A percentile compares a stretch with the other conserved stretches of the same genome.
These are phyloP conservation scores for Torrubiella hemipterigena DNA, from an alignment of 2,329 filamentous ascomycete genomes.

Conservation along the genomic window DNA sequence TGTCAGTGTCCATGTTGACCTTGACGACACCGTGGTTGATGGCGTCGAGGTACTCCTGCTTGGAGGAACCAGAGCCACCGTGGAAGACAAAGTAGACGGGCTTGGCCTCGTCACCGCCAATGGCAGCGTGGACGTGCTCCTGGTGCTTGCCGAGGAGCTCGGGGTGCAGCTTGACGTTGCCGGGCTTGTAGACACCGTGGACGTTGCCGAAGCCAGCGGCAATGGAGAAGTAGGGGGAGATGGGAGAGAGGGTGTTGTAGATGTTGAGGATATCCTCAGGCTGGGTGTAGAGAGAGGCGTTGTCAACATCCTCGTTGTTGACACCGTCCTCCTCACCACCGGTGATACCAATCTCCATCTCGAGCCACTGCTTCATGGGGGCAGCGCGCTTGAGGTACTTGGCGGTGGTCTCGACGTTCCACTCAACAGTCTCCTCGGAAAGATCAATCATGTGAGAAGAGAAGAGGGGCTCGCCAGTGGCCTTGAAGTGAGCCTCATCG, in stretches of 20 bases:
- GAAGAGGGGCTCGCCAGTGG: slow-evolving; percentile 84
- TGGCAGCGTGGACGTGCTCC: slow-evolving; percentile 74
- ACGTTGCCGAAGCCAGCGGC: slow-evolving; percentile 98
- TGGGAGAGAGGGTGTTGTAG: slow-evolving; percentile 71
- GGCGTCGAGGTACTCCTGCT: slow-evolving; percentile 81
- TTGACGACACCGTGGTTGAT: slow-evolving; percentile 94
- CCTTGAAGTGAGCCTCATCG: slow-evolving; percentile 92
- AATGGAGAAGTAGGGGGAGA: slow-evolving; percentile 95
- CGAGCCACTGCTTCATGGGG: slow-evolving; percentile 97
- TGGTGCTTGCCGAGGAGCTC: slow-evolving; percentile 97
- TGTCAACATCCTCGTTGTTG: slow-evolving; percentile 97
- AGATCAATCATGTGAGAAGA: slow-evolving; percentile 98
- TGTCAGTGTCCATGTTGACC: slow-evolving; percentile 97
- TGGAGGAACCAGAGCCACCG: slow-evolving; percentile 84
- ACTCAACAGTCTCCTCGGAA: slow-evolving; percentile 80
- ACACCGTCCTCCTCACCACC: slow-evolving; percentile 97
- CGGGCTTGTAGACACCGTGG: slow-evolving; percentile 97
- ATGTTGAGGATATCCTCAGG: slow-evolving; percentile 92
- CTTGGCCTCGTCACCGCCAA: slow-evolving; percentile 62
- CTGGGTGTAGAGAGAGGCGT: slow-evolving; percentile 94
- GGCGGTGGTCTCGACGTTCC: slow-evolving; percentile 85
- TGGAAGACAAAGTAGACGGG: slow-evolving; percentile 99
- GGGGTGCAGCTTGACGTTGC: slow-evolving; percentile 93
- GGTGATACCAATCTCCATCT: slow-evolving; percentile 86
- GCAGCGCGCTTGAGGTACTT: slow-evolving; percentile 89